These are phyloP conservation scores for Boletus sp. DNA, from an alignment of 768 basidiomycete species.

Conservation along the genomic window DNA sequence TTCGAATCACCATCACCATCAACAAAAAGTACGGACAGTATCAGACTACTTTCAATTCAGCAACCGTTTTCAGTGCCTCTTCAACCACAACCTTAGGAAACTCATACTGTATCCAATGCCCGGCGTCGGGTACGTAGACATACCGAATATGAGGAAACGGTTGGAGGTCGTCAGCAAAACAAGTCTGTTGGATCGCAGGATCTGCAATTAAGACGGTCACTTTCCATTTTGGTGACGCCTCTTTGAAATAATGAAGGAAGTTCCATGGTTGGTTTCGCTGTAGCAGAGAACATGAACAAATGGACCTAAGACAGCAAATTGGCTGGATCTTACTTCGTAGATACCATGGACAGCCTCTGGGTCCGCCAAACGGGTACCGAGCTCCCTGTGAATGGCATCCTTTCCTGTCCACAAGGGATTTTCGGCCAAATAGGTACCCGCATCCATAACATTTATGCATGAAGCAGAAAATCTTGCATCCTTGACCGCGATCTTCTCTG, in stretches of 20 bases:
- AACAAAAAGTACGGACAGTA: neutral
- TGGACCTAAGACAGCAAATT: neutral
- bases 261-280: conserved; percentile 18
- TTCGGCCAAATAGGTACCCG: neutral
- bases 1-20: neutral
- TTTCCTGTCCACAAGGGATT: neutral
- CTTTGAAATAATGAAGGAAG: conserved; percentile 7
- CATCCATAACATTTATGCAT: neutral
- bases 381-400: neutral
- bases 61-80: neutral
- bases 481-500: neutral
- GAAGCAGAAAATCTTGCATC: neutral
- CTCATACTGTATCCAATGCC: conserved; percentile 20
- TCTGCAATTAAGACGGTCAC: conserved; percentile 12
- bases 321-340: neutral
- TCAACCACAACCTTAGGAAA: conserved; percentile 15
- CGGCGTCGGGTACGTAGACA: conserved; percentile 5
- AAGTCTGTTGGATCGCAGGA: conserved; percentile 5
- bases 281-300: neutral
- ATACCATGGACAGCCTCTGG: neutral
- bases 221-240: neutral
- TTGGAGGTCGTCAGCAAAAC: conserved; percentile 3
- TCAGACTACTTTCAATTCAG: conserved; percentile 1
- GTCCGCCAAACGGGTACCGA: neutral
- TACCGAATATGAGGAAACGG: conserved; percentile 8